Conservation (phyloP, 768 basidiomycete species). For the Pleurotus tuber-regium region DNA sequence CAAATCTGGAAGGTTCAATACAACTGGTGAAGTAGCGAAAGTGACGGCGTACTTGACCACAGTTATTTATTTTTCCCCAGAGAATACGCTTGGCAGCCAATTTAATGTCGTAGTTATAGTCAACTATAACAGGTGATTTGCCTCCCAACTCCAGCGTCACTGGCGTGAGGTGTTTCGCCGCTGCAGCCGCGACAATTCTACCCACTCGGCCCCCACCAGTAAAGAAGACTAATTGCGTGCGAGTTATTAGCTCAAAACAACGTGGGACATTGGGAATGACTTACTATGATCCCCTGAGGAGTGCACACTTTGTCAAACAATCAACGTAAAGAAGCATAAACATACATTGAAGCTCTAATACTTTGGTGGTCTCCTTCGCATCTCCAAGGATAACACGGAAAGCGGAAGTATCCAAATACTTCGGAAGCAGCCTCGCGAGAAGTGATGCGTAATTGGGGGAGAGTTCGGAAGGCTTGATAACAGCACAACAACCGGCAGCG, state of each 20-base stretch:
- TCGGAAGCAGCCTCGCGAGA: conserved; percentile 51
- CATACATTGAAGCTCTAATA: conserved; percentile 45
- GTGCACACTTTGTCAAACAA: background rate
- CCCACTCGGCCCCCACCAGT: conserved; percentile 37
- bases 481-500: conserved; percentile 66
- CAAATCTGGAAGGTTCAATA: conserved; percentile 58
- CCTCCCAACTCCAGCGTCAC: conserved; percentile 56
- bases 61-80: conserved; percentile 64
- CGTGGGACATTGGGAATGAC: conserved; percentile 4
- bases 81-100: conserved; percentile 62
- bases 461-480: conserved; percentile 68
- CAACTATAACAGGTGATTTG: conserved; percentile 46
- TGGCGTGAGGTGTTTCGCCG: conserved; percentile 53
- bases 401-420: conserved; percentile 45
- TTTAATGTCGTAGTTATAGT: conserved; percentile 34
- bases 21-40: too few species aligned
- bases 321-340: background rate
- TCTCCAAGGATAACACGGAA: conserved; percentile 60
- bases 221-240: conserved; percentile 11
- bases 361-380: too few species aligned
- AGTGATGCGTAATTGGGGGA: conserved; percentile 46
- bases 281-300: conserved; percentile 28
- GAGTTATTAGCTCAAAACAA: background rate
- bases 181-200: conserved; percentile 47
- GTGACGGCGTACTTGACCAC: conserved; percentile 58